phyloP scores from a whole-genome alignment of 306 rosid species.

The Arachis hypogaea region DNA sequence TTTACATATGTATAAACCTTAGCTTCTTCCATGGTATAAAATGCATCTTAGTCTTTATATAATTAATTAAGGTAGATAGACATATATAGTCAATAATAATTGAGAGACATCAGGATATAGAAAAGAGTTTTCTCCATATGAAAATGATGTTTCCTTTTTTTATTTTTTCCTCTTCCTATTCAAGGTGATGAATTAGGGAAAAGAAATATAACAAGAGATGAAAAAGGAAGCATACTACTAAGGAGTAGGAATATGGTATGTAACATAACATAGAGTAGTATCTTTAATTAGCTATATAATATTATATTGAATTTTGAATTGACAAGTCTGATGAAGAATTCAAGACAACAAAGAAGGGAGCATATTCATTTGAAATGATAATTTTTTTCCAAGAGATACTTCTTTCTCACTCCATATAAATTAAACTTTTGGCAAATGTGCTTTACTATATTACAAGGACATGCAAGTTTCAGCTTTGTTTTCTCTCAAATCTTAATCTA shows the following conservation, averaged over 20 bases:
- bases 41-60: slow-evolving; percentile 13
- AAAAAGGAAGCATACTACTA: neutral
- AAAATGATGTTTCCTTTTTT: slow-evolving; percentile 16
- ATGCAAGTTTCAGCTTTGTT: too few relatives aligned
- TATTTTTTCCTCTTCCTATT: neutral
- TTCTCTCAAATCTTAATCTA: too few relatives aligned
- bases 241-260: neutral
- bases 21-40: too few relatives aligned
- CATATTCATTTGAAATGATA: too few relatives aligned
- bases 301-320: too few relatives aligned
- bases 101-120: slow-evolving; percentile 11
- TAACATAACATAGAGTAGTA: neutral
- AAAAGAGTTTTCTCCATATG: slow-evolving; percentile 10
- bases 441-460: too few relatives aligned
- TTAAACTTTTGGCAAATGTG: too few relatives aligned
- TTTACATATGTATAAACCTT: too few relatives aligned
- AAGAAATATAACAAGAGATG: neutral
- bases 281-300: slow-evolving; percentile 11
- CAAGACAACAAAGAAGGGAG: neutral
- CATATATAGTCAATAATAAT: neutral
- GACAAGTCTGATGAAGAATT: too few relatives aligned
- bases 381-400: too few relatives aligned
- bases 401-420: too few relatives aligned
- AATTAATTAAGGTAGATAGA: slow-evolving; percentile 7
- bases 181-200: neutral